Conservation (phyloP, 768 basidiomycete genomes). For the Daedaleopsis sinensis region DNA sequence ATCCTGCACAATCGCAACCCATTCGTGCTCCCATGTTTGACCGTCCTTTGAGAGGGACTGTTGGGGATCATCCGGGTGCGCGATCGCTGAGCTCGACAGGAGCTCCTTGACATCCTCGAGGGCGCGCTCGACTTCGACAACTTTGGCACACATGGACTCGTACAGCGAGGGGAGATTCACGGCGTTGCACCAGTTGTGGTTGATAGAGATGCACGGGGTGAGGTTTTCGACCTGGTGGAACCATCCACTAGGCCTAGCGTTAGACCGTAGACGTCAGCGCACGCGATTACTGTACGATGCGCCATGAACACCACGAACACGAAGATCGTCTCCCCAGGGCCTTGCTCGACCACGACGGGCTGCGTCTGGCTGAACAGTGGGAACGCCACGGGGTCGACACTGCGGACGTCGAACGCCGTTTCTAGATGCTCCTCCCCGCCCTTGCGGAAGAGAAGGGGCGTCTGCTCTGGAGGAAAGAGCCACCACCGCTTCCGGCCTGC, state of each 20-base stretch:
- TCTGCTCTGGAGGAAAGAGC: conserved; percentile 32
- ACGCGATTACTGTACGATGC: neutral
- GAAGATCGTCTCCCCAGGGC: conserved; percentile 32
- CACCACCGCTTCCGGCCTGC: conserved; percentile 33
- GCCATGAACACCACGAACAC: conserved; percentile 22
- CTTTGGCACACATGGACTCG: conserved; percentile 31
- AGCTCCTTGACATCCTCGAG: conserved; percentile 32
- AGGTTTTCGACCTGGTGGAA: conserved; percentile 36
- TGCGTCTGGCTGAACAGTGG: conserved; percentile 18
- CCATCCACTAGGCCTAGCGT: conserved; percentile 32
- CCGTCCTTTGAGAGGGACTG: neutral
- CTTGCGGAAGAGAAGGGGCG: conserved; percentile 23
- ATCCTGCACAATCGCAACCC: conserved; percentile 30
- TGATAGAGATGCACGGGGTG: conserved; percentile 34
- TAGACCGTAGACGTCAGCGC: neutral
- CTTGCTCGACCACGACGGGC: conserved; percentile 29
- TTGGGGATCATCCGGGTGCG: neutral
- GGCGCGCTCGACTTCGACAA: conserved; percentile 30
- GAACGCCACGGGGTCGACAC: conserved; percentile 19
- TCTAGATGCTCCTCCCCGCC: conserved; percentile 20
- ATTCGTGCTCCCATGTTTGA: conserved; percentile 25
- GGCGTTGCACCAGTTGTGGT: conserved; percentile 37
- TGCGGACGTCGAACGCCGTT: conserved; percentile 26
- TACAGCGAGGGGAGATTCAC: conserved; percentile 32
- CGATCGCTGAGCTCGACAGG: conserved; percentile 10